Conservation (phyloP, 148 eudicot genomes). For the Polygonum aviculare region DNA sequence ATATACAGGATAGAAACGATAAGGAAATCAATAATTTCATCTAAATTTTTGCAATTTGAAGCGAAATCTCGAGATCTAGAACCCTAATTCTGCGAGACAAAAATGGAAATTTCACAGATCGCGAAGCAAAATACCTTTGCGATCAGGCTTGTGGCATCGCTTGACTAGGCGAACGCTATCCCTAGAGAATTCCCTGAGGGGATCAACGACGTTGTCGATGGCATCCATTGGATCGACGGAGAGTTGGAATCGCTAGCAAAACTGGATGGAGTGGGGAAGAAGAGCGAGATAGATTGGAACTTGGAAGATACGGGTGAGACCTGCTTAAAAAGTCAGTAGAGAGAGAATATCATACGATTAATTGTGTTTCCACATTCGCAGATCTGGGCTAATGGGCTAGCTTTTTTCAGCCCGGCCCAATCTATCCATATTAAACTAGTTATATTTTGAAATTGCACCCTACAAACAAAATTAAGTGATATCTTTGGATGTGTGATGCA, state of each 20-base stretch:
- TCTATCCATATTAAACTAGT: too few relatives aligned
- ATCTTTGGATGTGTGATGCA: not conserved
- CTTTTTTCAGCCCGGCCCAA: too few relatives aligned
- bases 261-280: not conserved
- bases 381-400: too few relatives aligned
- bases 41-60: too few relatives aligned
- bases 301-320: too few relatives aligned
- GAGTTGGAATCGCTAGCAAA: not conserved
- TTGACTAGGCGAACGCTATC: slow-evolving; percentile 29
- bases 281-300: not conserved
- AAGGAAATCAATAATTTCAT: not conserved
- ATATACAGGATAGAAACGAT: not conserved
- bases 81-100: not conserved
- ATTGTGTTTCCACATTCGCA: too few relatives aligned
- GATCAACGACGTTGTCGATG: slow-evolving; percentile 22
- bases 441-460: too few relatives aligned
- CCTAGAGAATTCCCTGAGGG: slow-evolving; percentile 26
- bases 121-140: slow-evolving; percentile 14
- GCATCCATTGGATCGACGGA: slow-evolving; percentile 12
- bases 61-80: not conserved
- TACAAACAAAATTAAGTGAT: not conserved
- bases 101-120: not conserved
- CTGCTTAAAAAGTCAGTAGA: too few relatives aligned
- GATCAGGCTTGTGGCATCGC: slow-evolving; percentile 29
- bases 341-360: too few relatives aligned